Conservation (phyloP, 768 basidiomycete genomes). For the Lactarius hengduanensis region DNA sequence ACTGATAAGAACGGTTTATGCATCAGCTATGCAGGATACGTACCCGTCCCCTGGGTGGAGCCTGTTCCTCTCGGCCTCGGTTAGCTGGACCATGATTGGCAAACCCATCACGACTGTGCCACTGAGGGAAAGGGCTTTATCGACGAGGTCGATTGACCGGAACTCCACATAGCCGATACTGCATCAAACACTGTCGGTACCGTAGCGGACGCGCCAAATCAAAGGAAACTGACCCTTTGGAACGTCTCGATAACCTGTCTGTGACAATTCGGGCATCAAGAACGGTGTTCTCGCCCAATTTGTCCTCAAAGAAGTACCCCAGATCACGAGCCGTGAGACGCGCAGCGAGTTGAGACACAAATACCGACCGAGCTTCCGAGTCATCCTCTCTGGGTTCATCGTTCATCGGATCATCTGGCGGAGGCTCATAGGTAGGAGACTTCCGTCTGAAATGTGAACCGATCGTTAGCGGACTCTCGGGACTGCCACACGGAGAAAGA, state of each 20-base stretch:
- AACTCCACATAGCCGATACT: conserved; percentile 98
- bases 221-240: conserved; percentile 80
- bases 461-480: conserved; percentile 5
- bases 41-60: conserved; percentile 87
- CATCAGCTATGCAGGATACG: conserved; percentile 32
- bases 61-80: conserved; percentile 93
- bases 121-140: conserved; percentile 83
- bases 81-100: conserved; percentile 94
- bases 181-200: background rate
- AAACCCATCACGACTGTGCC: conserved; percentile 98
- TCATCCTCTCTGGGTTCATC: conserved; percentile 95
- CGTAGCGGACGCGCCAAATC: background rate
- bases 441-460: conserved; percentile 48
- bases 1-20: conserved; percentile 22
- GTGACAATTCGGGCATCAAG: conserved; percentile 97
- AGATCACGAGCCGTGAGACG: conserved; percentile 95
- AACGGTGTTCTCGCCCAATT: conserved; percentile 89
- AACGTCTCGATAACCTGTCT: conserved; percentile 89
- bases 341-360: conserved; percentile 97
- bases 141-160: conserved; percentile 84
- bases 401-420: conserved; percentile 66
- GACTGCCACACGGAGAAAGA: conserved; percentile 19
- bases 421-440: conserved; percentile 69
- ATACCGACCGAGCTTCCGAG: conserved; percentile 96
- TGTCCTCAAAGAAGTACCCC: conserved; percentile 98